These are phyloP conservation scores for Carex sylvatica DNA, from an alignment of 202 grass and related monocot genomes.

Conservation along the genomic window DNA sequence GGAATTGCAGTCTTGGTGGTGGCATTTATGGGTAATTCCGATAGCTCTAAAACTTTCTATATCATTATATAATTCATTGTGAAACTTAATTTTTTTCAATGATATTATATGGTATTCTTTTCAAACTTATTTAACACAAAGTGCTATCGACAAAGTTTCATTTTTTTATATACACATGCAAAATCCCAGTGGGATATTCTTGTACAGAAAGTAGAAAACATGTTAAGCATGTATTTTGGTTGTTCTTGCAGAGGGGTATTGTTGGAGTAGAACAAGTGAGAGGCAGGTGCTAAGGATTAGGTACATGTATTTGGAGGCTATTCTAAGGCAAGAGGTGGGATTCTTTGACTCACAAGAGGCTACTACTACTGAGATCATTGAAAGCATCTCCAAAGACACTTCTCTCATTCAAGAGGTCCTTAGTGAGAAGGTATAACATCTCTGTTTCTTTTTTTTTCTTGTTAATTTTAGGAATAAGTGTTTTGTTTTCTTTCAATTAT, in stretches of 20 bases:
- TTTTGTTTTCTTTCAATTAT: no score
- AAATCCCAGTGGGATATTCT: conserved; percentile 4
- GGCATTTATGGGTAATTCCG: conserved; percentile 85
- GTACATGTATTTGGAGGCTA: conserved; percentile 84
- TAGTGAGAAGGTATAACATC: conserved; percentile 78
- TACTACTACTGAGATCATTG: conserved; percentile 92
- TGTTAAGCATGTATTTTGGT: neutral
- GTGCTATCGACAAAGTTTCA: neutral
- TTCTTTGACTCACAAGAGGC: conserved; percentile 99
- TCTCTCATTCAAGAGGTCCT: conserved; percentile 94
- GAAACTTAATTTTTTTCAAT: neutral
- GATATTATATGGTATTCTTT: neutral
- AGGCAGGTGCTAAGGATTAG: conserved; percentile 91
- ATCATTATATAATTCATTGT: neutral
- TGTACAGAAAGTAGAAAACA: neutral
- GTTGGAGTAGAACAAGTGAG: conserved; percentile 99
- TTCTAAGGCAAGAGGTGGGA: conserved; percentile 83
- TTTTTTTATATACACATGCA: neutral
- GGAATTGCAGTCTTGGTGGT: conserved; percentile 79
- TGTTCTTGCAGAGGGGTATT: conserved; percentile 73
- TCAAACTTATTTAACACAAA: neutral
- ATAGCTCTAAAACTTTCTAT: neutral
- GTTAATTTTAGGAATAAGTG: neutral
- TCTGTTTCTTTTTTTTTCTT: neutral
- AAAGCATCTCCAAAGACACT: conserved; percentile 94